Evolutionary conservation across 176 grass and related monocot genomes (phyloP), one percentile per base, ranked within the genome.

Genomic region (Miscanthus lutarioriparius): DNA sequence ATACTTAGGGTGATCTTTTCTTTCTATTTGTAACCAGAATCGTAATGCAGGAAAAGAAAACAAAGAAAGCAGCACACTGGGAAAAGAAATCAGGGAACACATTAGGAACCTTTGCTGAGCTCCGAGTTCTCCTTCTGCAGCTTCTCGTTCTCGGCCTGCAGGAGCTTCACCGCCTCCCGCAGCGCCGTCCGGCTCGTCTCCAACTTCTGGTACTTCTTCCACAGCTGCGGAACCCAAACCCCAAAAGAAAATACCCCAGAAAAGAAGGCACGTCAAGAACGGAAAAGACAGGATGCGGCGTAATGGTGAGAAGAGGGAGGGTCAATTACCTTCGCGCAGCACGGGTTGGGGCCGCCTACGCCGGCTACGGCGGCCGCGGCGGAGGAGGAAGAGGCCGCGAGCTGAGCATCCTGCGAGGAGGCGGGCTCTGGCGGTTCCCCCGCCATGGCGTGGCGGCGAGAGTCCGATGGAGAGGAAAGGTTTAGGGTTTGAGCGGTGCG

Each of bases 251-350:
- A 17, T 61, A 6, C 36, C 8, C 0, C 19, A 51, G 17, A 6
- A 19, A 73, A 69, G 7, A 79, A 32, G 44, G 7, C 54, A 7
- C 70, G 5, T 80, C 72, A 82, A 56, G 23, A 81, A 38, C 20
- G 20, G 51, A 47, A 67, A 39, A 38, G 26, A 86, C 44, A 54
- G 27, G 64, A 88, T 27, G 23, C 27, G n/a, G 61, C 15, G 47
- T 9, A 11, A 30, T 43, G 17, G 22, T 12, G 53, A 53, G 75
- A 62, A 51, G 30, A 67, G 65, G 6, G 54, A n/a, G 32, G 66
- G 6, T 7, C 36, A 33, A 28, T 72, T 71, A 93, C 94, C 87
- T 93, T 92, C 4, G 86, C 91, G 80, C 89, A 96, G 91, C 94
- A 93, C 20, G 86, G 84, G 53, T 93, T 93, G 37, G 89, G 76